Evolutionary conservation across 2,329 filamentous ascomycete genomes (phyloP).

Genomic region (Fusarium hostae): DNA sequence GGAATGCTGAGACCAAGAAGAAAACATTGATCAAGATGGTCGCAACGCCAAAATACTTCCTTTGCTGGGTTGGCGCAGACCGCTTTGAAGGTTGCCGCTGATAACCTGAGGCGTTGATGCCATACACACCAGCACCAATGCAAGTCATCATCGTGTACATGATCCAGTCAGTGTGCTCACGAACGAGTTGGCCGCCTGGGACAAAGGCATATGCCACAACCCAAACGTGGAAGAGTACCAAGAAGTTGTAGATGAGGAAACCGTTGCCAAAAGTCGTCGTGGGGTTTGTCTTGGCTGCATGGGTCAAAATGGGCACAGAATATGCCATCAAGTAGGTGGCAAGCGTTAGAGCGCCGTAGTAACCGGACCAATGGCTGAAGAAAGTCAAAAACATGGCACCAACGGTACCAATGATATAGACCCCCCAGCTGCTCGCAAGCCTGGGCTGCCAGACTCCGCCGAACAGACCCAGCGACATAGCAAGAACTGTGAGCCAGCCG

Average conservation of each 20-base stretch:
- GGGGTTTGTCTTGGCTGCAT: constrained; percentile 80
- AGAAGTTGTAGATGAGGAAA: constrained; percentile 90
- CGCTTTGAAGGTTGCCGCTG: constrained; percentile 49
- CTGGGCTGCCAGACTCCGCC: constrained; percentile 79
- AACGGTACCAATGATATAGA: constrained; percentile 79
- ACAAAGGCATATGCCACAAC: constrained; percentile 98
- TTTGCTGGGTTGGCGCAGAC: constrained; percentile 54
- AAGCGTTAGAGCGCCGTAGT: constrained; percentile 81
- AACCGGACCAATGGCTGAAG: constrained; percentile 87
- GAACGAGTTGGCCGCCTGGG: constrained; percentile 89
- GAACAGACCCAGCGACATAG: constrained; percentile 85
- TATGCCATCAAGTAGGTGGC: constrained; percentile 86
- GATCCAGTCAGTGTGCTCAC: constrained; percentile 95
- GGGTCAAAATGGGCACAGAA: constrained; percentile 77
- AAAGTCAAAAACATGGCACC: constrained; percentile 83
- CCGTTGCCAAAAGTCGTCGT: constrained; percentile 86
- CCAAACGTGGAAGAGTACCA: constrained; percentile 98
- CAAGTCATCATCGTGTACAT: constrained; percentile 87
- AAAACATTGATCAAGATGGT: constrained; percentile 82
- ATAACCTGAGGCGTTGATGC: constrained; percentile 65
- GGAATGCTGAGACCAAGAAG: constrained; percentile 82
- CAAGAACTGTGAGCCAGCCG: constrained; percentile 84
- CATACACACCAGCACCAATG: constrained; percentile 87
- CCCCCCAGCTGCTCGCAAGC: constrained; percentile 80
- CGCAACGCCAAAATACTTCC: constrained; percentile 65